Conservation (phyloP, 2,329 filamentous ascomycete species). For the Colletotrichum sidae region DNA sequence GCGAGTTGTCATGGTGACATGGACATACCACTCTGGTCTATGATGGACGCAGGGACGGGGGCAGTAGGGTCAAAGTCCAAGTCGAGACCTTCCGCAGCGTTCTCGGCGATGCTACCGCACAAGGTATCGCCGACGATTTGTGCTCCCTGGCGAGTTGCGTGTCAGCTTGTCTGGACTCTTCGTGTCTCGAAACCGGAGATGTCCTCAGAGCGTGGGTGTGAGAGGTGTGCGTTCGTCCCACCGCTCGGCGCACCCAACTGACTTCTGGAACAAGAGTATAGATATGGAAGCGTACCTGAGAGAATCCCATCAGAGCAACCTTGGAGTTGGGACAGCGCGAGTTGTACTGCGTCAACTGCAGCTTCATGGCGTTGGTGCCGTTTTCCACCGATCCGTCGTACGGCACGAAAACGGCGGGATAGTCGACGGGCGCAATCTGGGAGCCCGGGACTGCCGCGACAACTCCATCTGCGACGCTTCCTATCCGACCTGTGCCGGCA, state of each 20-base stretch:
- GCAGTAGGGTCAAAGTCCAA: slow-evolving; percentile 40
- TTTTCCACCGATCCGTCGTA: slow-evolving; percentile 51
- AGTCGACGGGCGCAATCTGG: slow-evolving; percentile 49
- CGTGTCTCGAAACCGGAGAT: not conserved
- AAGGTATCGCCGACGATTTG: slow-evolving; percentile 52
- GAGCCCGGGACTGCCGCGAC: slow-evolving; percentile 48
- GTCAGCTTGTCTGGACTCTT: slow-evolving; percentile 1
- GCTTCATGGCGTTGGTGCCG: slow-evolving; percentile 47
- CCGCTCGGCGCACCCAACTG: too few species aligned
- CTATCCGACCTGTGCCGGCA: slow-evolving; percentile 48
- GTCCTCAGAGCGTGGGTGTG: too few species aligned
- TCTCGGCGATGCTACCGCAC: slow-evolving; percentile 48
- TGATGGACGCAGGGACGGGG: slow-evolving; percentile 41
- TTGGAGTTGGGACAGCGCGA: slow-evolving; percentile 51
- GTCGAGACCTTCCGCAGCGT: slow-evolving; percentile 26
- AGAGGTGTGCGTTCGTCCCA: too few species aligned
- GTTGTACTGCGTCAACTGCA: slow-evolving; percentile 47
- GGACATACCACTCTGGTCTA: slow-evolving; percentile 50
- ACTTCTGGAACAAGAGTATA: not conserved
- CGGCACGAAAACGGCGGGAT: slow-evolving; percentile 49
- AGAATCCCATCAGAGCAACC: slow-evolving; percentile 56
- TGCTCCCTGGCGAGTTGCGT: slow-evolving; percentile 47
- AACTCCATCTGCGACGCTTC: slow-evolving; percentile 48
- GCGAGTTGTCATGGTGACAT: too few species aligned
- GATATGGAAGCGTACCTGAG: slow-evolving; percentile 46